These are phyloP conservation scores for Ceratobasidium sp. DNA, from an alignment of 1,284 basidiomycete genomes.

Conservation along the genomic window DNA sequence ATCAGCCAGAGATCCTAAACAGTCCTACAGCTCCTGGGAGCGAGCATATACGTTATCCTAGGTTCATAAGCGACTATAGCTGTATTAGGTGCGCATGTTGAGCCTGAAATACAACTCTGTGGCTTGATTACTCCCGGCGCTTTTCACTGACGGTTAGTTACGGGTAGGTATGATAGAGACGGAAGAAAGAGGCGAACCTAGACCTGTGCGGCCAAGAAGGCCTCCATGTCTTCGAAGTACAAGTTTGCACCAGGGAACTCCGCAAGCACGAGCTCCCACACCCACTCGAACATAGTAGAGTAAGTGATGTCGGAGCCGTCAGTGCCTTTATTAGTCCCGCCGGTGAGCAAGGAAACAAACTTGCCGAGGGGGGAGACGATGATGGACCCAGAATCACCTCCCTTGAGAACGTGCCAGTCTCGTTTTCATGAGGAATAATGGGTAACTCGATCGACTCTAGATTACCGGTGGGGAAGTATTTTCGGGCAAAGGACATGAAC, in stretches of 20 bases:
- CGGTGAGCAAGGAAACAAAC: constrained; percentile 49
- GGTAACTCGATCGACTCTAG: constrained; percentile 48
- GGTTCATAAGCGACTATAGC: no score
- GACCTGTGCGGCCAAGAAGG: no score
- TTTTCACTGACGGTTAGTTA: no score
- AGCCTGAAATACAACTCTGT: no score
- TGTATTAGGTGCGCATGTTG: no score
- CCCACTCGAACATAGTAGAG: constrained; percentile 38
- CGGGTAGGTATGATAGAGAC: no score
- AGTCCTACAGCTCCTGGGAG: no score
- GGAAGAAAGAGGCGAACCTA: no score
- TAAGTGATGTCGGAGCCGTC: constrained; percentile 40
- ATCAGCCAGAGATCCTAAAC: no score
- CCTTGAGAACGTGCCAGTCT: constrained; percentile 48
- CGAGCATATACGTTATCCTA: no score
- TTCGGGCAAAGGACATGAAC: constrained; percentile 48
- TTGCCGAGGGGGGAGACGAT: constrained; percentile 46
- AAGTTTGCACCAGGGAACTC: constrained; percentile 40
- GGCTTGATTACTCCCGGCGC: no score
- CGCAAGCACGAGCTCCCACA: constrained; percentile 38
- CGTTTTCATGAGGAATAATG: constrained; percentile 46
- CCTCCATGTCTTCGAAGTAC: constrained; percentile 38
- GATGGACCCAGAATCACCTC: constrained; percentile 51
- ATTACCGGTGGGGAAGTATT: constrained; percentile 45
- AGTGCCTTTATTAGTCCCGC: constrained; percentile 45